Evolutionary conservation across 2,329 filamentous ascomycete species (phyloP).

Genomic region (Pseudogymnoascus sp.): DNA sequence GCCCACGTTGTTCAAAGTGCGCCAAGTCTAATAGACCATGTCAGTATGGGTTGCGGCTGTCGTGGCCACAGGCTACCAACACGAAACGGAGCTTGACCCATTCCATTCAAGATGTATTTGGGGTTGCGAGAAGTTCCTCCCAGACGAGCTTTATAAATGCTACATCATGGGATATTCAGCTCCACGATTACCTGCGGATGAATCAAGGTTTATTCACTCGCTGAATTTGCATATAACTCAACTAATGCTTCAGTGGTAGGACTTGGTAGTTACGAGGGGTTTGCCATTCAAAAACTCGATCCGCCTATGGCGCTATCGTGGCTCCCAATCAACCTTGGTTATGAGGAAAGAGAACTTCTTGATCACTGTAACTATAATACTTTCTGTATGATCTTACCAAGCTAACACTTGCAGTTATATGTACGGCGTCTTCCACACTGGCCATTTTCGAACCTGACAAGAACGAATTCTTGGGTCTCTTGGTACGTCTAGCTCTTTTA

Average conservation of each 20-base stretch:
- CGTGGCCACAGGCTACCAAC: slow-evolving; percentile 19
- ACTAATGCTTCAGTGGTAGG: slow-evolving; percentile 18
- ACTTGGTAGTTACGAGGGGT: slow-evolving; percentile 15
- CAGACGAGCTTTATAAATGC: slow-evolving; percentile 19
- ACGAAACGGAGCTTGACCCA: slow-evolving; percentile 19
- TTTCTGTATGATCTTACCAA: slow-evolving; percentile 11
- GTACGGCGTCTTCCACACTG: slow-evolving; percentile 16
- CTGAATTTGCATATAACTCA: slow-evolving; percentile 14
- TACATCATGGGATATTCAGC: slow-evolving; percentile 20
- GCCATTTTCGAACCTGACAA: slow-evolving; percentile 19
- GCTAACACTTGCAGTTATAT: slow-evolving; percentile 17
- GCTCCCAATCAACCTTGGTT: slow-evolving; percentile 16
- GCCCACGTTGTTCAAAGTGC: slow-evolving; percentile 18
- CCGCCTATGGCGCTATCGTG: slow-evolving; percentile 16
- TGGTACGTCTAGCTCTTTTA: slow-evolving; percentile 18
- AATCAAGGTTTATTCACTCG: slow-evolving; percentile 19
- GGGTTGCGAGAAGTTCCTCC: slow-evolving; percentile 15
- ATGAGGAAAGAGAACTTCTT: slow-evolving; percentile 18
- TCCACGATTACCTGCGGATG: slow-evolving; percentile 19
- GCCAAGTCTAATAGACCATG: slow-evolving; percentile 16
- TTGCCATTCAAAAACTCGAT: slow-evolving; percentile 16
- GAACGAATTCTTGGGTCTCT: slow-evolving; percentile 18
- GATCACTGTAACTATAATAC: slow-evolving; percentile 17
- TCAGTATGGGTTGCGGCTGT: slow-evolving; percentile 20
- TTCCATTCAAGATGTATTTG: slow-evolving; percentile 16